phyloP scores from a whole-genome alignment of 164 flowering plant genomes.

The Stephania japonica region DNA sequence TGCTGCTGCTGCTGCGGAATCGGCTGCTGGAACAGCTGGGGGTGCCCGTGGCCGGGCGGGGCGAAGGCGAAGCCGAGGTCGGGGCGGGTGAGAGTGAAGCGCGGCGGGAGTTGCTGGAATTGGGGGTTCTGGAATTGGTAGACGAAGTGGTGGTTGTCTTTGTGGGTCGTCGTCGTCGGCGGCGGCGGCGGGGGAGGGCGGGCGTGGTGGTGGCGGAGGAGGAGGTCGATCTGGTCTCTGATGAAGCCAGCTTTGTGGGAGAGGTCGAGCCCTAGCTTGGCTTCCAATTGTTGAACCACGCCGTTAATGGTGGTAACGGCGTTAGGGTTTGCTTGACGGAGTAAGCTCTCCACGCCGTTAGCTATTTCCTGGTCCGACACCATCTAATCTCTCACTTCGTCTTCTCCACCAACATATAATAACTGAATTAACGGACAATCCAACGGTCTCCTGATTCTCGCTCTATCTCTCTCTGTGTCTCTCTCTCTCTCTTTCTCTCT shows the following conservation, averaged over 20 bases:
- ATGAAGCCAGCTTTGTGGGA: slow-evolving; percentile 59
- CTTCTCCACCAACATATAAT: slow-evolving; percentile 10
- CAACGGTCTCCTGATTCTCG: slow-evolving; percentile 11
- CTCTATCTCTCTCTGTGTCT: background rate
- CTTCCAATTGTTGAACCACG: slow-evolving; percentile 54
- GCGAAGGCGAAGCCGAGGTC: slow-evolving; percentile 10
- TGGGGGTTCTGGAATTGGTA: slow-evolving; percentile 24
- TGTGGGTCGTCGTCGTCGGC: slow-evolving; percentile 7
- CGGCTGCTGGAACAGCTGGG: background rate
- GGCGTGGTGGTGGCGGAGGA: slow-evolving; percentile 29
- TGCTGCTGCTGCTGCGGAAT: background rate
- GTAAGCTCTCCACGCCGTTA: slow-evolving; percentile 46
- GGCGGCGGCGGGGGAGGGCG: slow-evolving; percentile 5
- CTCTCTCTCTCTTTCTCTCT: background rate
- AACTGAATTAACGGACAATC: slow-evolving; percentile 16
- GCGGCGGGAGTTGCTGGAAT: slow-evolving; percentile 24
- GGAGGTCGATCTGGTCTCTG: slow-evolving; percentile 45
- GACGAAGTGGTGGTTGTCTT: slow-evolving; percentile 27
- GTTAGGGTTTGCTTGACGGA: slow-evolving; percentile 53
- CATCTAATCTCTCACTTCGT: slow-evolving; percentile 23
- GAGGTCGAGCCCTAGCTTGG: slow-evolving; percentile 55
- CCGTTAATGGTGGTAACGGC: slow-evolving; percentile 35
- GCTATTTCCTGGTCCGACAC: slow-evolving; percentile 73
- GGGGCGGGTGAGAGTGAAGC: slow-evolving; percentile 23
- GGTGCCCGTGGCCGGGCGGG: background rate